These are phyloP conservation scores for Sphaerulina populicola DNA, from an alignment of 2,329 filamentous ascomycete genomes.

Conservation along the genomic window DNA sequence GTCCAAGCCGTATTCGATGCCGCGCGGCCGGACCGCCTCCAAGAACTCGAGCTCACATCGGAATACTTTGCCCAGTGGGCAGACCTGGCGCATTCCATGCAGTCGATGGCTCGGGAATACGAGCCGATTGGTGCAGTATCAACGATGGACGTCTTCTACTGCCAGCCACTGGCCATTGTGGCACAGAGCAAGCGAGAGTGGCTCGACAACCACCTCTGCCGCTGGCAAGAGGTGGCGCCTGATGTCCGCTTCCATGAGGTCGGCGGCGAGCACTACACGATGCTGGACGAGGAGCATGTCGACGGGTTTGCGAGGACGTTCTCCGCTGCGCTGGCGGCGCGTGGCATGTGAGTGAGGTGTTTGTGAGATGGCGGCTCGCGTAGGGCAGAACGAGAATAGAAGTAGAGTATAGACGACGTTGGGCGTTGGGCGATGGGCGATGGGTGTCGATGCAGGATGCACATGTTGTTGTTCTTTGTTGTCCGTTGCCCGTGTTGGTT, in stretches of 20 bases:
- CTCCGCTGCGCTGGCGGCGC: background rate
- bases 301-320: constrained; percentile 13
- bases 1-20: background rate
- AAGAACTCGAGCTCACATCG: background rate
- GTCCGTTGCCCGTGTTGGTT: too few relatives aligned
- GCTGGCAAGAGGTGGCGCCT: constrained; percentile 20
- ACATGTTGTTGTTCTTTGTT: too few relatives aligned
- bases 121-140: constrained; percentile 36
- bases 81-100: constrained; percentile 6
- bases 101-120: constrained; percentile 27
- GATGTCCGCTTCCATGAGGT: constrained; percentile 17
- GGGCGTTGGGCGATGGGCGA: too few relatives aligned
- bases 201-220: constrained; percentile 21
- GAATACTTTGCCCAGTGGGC: constrained; percentile 3
- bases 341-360: background rate
- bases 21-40: background rate
- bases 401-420: too few relatives aligned
- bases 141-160: constrained; percentile 38
- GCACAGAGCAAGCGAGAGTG: constrained; percentile 30
- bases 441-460: too few relatives aligned
- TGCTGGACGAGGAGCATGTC: constrained; percentile 20
- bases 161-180: constrained; percentile 31
- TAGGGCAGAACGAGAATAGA: too few relatives aligned
- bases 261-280: constrained; percentile 22
- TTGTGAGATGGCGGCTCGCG: too few relatives aligned